Evolutionary conservation across 306 rosid genomes (phyloP), one percentile per base, ranked within the genome.

Genomic region (Sicyos baderoa): DNA sequence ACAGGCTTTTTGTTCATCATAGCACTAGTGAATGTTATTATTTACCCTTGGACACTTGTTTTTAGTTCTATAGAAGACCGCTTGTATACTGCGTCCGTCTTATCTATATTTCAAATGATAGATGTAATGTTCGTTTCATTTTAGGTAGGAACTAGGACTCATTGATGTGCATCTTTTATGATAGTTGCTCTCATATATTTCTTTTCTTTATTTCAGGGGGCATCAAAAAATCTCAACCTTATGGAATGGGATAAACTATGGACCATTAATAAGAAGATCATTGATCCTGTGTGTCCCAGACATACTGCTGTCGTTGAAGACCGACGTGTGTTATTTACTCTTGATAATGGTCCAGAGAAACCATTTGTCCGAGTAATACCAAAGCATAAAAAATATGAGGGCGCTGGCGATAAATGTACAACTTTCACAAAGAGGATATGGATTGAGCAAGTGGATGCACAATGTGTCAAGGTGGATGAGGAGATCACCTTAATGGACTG

Each of bases 201-300:
- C 47, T 67, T 70, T 44, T 67, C 27, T 74, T 59, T 52, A 58
- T 76, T 76, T 37, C 51, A 92, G 98, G 98, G 96, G 47, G 98
- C 96, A 5, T 92, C 96, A 0, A 92, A 84, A 80, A 89, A 92
- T 80, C 95, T 92, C 77, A 92, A 92, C 81, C 95, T 92, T 75
- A 92, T 92, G 98, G 98, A 92, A 71, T 92, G 96, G 96, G 98
- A 92, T 86, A 92, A 92, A 78, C 93, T 92, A 5, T 92, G 96
- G 98, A 89, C 89, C 59, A 86, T 89, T 66, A 92, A 92, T 78
- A 92, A 88, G 77, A 92, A 87, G 83, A 92, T 92, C 58, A 92
- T 92, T 18, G 98, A 92, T 77, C 98, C 98, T 2, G 91, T 92
- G 55, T 92, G 98, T 69, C 95, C 98, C 25, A 80, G 98, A 76